Evolutionary conservation across 345 rosid species (phyloP).

Genomic region (Linum trigynum): DNA sequence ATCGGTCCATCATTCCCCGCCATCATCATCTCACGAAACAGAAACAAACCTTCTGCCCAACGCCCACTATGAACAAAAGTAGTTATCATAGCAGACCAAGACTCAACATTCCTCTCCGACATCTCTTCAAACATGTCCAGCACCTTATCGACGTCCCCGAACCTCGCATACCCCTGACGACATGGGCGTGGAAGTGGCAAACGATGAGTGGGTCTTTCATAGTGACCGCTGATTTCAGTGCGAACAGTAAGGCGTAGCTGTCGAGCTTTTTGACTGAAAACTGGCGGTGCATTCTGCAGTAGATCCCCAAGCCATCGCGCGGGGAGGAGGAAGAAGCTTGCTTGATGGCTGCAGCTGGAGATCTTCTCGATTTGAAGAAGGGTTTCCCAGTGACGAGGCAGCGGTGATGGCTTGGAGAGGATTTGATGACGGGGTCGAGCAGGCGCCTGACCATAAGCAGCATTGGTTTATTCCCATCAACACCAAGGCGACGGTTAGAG

Average conservation of each 20-base stretch:
- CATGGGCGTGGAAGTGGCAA: slow-evolving; percentile 28
- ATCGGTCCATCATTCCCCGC: background rate
- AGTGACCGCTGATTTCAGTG: slow-evolving; percentile 23
- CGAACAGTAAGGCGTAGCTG: slow-evolving; percentile 23
- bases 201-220: slow-evolving; percentile 6
- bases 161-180: slow-evolving; percentile 24
- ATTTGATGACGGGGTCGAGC: background rate
- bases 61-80: slow-evolving; percentile 19
- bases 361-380: background rate
- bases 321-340: slow-evolving; percentile 24
- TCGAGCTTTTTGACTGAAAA: slow-evolving; percentile 15
- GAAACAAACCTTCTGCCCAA: slow-evolving; percentile 19
- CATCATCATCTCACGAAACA: slow-evolving; percentile 32
- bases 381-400: background rate
- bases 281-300: slow-evolving; percentile 24
- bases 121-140: slow-evolving; percentile 20
- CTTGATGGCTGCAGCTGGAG: slow-evolving; percentile 17
- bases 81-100: slow-evolving; percentile 36
- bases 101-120: slow-evolving; percentile 24
- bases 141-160: slow-evolving; percentile 20
- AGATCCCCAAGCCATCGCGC: slow-evolving; percentile 17
- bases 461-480: background rate
- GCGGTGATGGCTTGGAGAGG: background rate
- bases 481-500: too few relatives aligned
- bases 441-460: background rate